Conservation (phyloP, 345 rosid genomes). For the thale cress (Arabidopsis thaliana) region DNA sequence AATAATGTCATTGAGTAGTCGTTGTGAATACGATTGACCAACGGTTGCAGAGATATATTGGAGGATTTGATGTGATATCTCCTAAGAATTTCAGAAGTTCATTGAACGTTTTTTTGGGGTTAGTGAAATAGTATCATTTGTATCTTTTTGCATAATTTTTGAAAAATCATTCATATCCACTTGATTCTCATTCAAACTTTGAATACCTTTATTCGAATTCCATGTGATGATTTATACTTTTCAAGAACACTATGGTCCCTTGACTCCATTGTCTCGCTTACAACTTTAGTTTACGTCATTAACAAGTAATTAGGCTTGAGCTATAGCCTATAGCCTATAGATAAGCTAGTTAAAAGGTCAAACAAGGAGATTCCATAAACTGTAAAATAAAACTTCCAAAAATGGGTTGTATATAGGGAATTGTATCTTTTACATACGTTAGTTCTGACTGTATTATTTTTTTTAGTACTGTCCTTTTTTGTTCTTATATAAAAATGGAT, state of each 20-base stretch:
- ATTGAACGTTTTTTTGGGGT: constrained; percentile 34
- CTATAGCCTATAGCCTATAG: neutral
- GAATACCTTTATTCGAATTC: constrained; percentile 33
- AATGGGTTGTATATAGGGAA: neutral
- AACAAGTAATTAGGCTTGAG: neutral
- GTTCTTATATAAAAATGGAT: neutral
- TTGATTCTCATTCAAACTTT: constrained; percentile 43
- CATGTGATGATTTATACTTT: constrained; percentile 47
- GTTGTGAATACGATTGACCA: constrained; percentile 42
- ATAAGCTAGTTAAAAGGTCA: neutral
- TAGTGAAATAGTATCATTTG: constrained; percentile 7
- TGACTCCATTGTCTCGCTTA: constrained; percentile 39
- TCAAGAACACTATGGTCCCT: constrained; percentile 39
- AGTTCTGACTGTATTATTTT: too few relatives aligned
- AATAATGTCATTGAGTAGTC: constrained; percentile 39
- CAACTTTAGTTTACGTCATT: constrained; percentile 30
- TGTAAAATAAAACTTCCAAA: neutral
- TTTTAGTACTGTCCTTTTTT: too few relatives aligned
- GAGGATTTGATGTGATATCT: constrained; percentile 39
- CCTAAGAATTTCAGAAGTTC: constrained; percentile 23
- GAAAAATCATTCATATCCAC: neutral
- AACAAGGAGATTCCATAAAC: neutral
- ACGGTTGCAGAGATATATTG: constrained; percentile 27
- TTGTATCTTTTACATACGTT: neutral
- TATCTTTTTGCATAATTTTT: neutral